Evolutionary conservation across 148 eudicot genomes (phyloP), one percentile per base, ranked within the genome.

Genomic region (Rhododendron griersonianum): DNA sequence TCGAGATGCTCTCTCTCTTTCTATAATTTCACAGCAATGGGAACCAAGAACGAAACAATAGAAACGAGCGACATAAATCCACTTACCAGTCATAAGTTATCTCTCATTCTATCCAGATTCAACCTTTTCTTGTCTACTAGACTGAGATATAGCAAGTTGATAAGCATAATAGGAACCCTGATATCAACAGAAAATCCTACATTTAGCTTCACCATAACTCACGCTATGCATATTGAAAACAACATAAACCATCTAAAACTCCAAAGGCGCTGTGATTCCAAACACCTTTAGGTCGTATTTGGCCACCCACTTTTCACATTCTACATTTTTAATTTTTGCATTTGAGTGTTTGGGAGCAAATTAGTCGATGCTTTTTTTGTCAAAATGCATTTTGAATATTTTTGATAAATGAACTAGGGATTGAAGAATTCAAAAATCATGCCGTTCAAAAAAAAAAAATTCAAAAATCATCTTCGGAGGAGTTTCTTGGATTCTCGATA

Each of bases 41-140:
- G 50, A 23, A 61, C 50, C 47, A 61, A 82, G 50, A 28, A 37
- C 5, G 23, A 82, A 44, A 63, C 11, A 35, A 1, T 4, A 44
- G 50, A 13, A 5, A 7, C 10, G 15, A 3, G 61, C 55, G 11
- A 11, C 41, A 82, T n/a, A 74, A 84, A 48, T 61, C n/a, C 41
- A 30, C 13, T 75, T 81, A 89, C 88, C 87, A 37, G 74, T 84
- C 88, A 86, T 57, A 81, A 37, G 35, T 37, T 37, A 19, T 79
- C 63, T 67, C 45, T n/a, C 21, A 63, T 45, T 16, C 23, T 63
- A 81, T 78, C 78, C 45, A 67, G 50, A 86, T 16, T 50, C 83
- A 85, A 44, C 63, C 61, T 47, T 77, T 50, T 21, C 23, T 28
- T 55, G 87, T 71, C 87, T 25, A 79, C 86, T 59, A n/a, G 44